Percentiles rank a stretch among this genome's conserved stretches.
phyloP scores from a whole-genome alignment of 2,329 filamentous ascomycete genomes.

The Scytalidium sp. region DNA sequence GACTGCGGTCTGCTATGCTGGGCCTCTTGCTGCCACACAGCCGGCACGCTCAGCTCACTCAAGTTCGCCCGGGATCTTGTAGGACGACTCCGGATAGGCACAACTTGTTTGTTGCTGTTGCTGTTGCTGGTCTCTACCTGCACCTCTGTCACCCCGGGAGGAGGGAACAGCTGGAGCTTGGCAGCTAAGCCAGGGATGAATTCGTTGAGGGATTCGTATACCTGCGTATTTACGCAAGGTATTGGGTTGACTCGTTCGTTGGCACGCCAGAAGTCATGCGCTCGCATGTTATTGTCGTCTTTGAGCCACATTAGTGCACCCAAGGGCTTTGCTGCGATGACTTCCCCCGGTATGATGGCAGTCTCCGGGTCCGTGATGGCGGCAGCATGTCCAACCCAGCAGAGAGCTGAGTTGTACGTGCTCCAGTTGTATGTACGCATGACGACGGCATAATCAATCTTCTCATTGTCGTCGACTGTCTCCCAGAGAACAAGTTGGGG shows the following conservation, averaged over 20 bases:
- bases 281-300: constrained; percentile 20
- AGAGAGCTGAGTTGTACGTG: constrained; percentile 23
- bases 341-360: constrained; percentile 4
- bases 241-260: constrained; percentile 20
- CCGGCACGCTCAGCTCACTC: too few species aligned
- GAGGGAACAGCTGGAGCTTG: too few species aligned
- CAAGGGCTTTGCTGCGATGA: constrained; percentile 18
- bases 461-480: constrained; percentile 26
- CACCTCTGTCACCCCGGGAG: too few species aligned
- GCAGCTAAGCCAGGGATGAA: too few species aligned
- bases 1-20: neutral
- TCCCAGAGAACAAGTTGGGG: constrained; percentile 27
- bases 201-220: too few species aligned
- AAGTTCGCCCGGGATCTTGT: too few species aligned
- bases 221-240: neutral
- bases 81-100: too few species aligned
- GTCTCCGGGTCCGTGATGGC: constrained; percentile 15
- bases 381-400: constrained; percentile 21
- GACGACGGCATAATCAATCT: constrained; percentile 25
- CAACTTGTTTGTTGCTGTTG: too few species aligned
- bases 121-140: too few species aligned
- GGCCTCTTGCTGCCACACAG: too few species aligned
- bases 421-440: constrained; percentile 24
- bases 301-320: constrained; percentile 29
- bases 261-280: constrained; percentile 22